Evolutionary conservation across 805 yeast species (phyloP).

Genomic region (Starmera amethionina): DNA sequence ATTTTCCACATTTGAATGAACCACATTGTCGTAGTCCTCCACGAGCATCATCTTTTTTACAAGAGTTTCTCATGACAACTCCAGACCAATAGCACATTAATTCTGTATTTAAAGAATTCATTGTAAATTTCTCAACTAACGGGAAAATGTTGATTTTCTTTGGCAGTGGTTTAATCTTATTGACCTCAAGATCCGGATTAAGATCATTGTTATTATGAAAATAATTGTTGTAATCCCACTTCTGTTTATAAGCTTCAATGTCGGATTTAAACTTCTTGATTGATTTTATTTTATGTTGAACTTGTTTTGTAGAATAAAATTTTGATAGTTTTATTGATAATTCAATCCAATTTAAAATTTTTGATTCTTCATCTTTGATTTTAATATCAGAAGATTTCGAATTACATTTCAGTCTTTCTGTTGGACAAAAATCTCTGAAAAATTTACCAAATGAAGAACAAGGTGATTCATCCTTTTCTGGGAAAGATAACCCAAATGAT

Average conservation of each 20-base stretch:
- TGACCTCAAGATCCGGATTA: slow-evolving; percentile 20
- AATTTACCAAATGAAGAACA: no score
- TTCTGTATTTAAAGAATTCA: slow-evolving; percentile 48
- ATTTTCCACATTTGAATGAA: slow-evolving; percentile 81
- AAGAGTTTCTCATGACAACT: slow-evolving; percentile 93
- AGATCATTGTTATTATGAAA: slow-evolving; percentile 9
- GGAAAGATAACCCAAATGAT: no score
- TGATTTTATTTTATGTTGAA: slow-evolving; percentile 1
- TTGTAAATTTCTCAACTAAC: slow-evolving; percentile 83
- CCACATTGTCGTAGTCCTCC: slow-evolving; percentile 96
- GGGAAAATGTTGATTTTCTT: slow-evolving; percentile 63
- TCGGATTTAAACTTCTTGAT: slow-evolving; percentile 3
- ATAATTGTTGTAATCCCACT: slow-evolving; percentile 38
- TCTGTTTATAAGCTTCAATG: slow-evolving; percentile 15
- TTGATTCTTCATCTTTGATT: slow-evolving; percentile 4
- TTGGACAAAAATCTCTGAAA: no score
- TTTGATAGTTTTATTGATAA: slow-evolving; percentile 10
- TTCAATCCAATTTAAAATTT: slow-evolving; percentile 9
- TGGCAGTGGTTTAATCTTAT: no score
- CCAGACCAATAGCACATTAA: slow-evolving; percentile 96
- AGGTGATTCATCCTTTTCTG: no score
- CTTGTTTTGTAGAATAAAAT: slow-evolving; percentile 8
- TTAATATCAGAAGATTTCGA: background rate
- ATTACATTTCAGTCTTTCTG: background rate
- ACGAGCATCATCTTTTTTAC: slow-evolving; percentile 76